Evolutionary conservation across 768 basidiomycete species (phyloP).

Genomic region (Amyloporia xantha): DNA sequence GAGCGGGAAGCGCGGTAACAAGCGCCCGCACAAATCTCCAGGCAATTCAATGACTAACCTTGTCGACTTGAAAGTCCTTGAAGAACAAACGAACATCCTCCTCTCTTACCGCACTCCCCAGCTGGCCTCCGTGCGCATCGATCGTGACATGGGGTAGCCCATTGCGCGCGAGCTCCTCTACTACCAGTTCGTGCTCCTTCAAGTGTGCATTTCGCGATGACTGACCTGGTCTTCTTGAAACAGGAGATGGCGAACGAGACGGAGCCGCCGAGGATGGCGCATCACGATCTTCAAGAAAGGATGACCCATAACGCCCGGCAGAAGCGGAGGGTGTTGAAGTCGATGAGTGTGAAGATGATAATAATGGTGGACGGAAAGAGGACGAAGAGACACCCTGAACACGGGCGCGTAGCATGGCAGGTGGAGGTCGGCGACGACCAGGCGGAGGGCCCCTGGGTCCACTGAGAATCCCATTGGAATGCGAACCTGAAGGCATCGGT

Average conservation of each 20-base stretch:
- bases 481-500: conserved; percentile 17
- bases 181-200: conserved; percentile 31
- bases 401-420: conserved; percentile 14
- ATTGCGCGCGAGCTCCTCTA: conserved; percentile 51
- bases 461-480: not conserved
- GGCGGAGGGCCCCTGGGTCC: conserved; percentile 8
- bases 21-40: no score
- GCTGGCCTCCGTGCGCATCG: conserved; percentile 38
- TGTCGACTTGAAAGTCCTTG: conserved; percentile 61
- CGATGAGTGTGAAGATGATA: conserved; percentile 24
- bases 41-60: conserved; percentile 43
- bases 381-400: conserved; percentile 15
- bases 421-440: conserved; percentile 20
- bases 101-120: conserved; percentile 48
- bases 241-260: conserved; percentile 38
- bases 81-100: conserved; percentile 67
- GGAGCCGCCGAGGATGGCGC: conserved; percentile 8
- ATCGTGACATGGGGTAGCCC: conserved; percentile 63
- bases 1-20: not conserved
- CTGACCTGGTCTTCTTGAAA: conserved; percentile 33
- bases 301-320: conserved; percentile 21
- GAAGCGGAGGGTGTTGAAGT: conserved; percentile 29
- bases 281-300: conserved; percentile 9
- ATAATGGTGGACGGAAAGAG: conserved; percentile 3
- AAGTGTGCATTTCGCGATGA: conserved; percentile 22